These are phyloP conservation scores for Fusarium marasasianum DNA, from an alignment of 2,329 filamentous ascomycete genomes.

Conservation along the genomic window DNA sequence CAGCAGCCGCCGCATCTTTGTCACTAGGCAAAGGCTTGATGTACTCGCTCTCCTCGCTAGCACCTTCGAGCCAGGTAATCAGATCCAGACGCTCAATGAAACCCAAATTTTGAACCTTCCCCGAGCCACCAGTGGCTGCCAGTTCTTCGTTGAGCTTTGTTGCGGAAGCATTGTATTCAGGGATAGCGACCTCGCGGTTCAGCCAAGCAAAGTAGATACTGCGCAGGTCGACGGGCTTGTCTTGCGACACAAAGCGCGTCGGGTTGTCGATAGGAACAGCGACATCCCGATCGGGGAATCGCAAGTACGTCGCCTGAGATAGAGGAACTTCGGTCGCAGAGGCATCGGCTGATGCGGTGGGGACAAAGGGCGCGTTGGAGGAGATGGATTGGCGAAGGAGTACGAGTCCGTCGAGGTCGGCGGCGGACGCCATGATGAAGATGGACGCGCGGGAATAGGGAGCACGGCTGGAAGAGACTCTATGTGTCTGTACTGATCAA, in stretches of 20 bases:
- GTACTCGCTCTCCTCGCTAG: constrained; percentile 89
- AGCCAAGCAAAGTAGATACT: constrained; percentile 97
- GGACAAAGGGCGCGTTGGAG: constrained; percentile 73
- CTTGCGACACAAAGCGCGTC: constrained; percentile 88
- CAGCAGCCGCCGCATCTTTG: constrained; percentile 54
- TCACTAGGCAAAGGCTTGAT: constrained; percentile 85
- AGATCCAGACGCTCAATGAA: constrained; percentile 93
- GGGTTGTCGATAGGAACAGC: constrained; percentile 74
- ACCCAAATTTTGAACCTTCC: constrained; percentile 84
- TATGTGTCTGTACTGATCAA: neutral
- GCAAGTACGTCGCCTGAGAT: constrained; percentile 79
- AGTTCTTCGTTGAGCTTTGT: constrained; percentile 84
- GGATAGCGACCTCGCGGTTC: constrained; percentile 88
- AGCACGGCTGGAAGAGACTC: neutral
- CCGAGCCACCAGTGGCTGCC: constrained; percentile 65
- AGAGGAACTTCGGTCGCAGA: constrained; percentile 71
- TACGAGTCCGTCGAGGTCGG: constrained; percentile 79
- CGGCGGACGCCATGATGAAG: constrained; percentile 62
- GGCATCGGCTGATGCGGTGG: constrained; percentile 75
- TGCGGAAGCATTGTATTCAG: constrained; percentile 88
- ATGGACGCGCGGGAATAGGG: constrained; percentile 8
- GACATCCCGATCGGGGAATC: constrained; percentile 72
- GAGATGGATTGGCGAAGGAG: constrained; percentile 87
- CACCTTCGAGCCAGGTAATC: constrained; percentile 92
- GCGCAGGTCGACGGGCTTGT: constrained; percentile 82